These are phyloP conservation scores for Leishmania tropica DNA, from an alignment of 208 protist species.

Conservation along the genomic window DNA sequence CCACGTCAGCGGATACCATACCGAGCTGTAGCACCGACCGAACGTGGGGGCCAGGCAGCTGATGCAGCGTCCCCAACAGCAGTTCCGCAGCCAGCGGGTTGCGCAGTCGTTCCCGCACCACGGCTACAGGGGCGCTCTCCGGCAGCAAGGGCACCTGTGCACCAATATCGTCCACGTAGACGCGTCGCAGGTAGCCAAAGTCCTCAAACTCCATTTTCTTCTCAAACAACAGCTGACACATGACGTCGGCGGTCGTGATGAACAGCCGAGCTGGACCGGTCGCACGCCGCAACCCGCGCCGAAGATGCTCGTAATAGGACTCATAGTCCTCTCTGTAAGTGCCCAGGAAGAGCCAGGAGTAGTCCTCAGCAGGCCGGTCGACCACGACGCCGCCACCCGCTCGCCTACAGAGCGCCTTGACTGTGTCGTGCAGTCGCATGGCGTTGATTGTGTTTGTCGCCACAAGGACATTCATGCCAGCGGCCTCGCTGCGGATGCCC, in stretches of 20 bases:
- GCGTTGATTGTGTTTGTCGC: constrained; percentile 65
- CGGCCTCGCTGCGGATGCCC: constrained; percentile 60
- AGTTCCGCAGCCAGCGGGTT: constrained; percentile 77
- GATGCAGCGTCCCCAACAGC: constrained; percentile 83
- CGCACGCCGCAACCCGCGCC: constrained; percentile 28
- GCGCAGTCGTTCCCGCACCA: constrained; percentile 63
- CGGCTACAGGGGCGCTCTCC: constrained; percentile 45
- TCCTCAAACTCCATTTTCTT: constrained; percentile 87
- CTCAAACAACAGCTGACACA: constrained; percentile 84
- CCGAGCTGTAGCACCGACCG: constrained; percentile 85
- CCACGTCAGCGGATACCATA: constrained; percentile 76
- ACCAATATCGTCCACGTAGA: constrained; percentile 85
- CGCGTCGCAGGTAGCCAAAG: constrained; percentile 83
- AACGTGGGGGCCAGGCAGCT: constrained; percentile 81
- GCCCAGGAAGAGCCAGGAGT: constrained; percentile 70
- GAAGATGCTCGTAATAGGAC: constrained; percentile 53
- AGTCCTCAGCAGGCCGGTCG: constrained; percentile 64
- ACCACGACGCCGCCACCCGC: constrained; percentile 53
- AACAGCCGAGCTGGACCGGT: constrained; percentile 63
- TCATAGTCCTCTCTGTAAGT: constrained; percentile 60
- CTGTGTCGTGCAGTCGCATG: constrained; percentile 57
- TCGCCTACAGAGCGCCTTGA: constrained; percentile 52
- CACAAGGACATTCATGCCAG: constrained; percentile 80
- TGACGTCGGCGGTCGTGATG: constrained; percentile 82
- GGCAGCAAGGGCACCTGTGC: constrained; percentile 68